These are phyloP conservation scores for Hibiscus syriacus DNA, from an alignment of 345 rosid genomes.

Conservation along the genomic window DNA sequence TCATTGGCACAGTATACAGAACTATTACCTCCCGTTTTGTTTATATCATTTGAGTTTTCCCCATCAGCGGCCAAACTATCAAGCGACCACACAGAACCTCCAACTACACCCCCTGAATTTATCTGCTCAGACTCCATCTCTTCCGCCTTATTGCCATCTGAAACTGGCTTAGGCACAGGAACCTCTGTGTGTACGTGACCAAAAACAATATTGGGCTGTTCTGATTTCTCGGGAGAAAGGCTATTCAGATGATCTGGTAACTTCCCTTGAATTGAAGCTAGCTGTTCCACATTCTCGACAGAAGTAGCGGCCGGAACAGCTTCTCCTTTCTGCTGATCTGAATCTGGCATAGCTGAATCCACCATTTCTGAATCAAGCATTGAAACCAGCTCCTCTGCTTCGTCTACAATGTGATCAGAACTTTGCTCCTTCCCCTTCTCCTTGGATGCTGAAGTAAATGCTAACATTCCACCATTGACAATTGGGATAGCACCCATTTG, in stretches of 20 bases:
- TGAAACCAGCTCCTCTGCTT: conserved; percentile 10
- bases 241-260: not conserved
- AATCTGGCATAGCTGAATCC: too few species aligned
- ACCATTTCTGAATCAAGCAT: conserved; percentile 22
- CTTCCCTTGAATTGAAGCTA: conserved; percentile 17
- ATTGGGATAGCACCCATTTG: conserved; percentile 32
- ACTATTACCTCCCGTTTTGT: conserved; percentile 11
- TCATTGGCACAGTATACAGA: conserved; percentile 13
- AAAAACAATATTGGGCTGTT: conserved; percentile 7
- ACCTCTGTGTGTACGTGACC: conserved; percentile 16
- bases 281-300: conserved; percentile 11
- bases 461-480: conserved; percentile 18
- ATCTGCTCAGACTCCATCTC: conserved; percentile 14
- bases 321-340: conserved; percentile 14
- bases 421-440: conserved; percentile 25
- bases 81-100: not conserved
- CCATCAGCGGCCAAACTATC: conserved; percentile 12
- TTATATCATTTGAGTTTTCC: conserved; percentile 3
- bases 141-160: conserved; percentile 18
- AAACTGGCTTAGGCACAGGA: conserved; percentile 1
- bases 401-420: conserved; percentile 8
- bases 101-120: conserved; percentile 15
- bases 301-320: conserved; percentile 10
- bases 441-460: conserved; percentile 22
- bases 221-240: conserved; percentile 12